A percentile compares a stretch with the other conserved stretches of the same genome.
Conservation (phyloP, 176 grass and related monocot species). For the Thinopyrum elongatum region DNA sequence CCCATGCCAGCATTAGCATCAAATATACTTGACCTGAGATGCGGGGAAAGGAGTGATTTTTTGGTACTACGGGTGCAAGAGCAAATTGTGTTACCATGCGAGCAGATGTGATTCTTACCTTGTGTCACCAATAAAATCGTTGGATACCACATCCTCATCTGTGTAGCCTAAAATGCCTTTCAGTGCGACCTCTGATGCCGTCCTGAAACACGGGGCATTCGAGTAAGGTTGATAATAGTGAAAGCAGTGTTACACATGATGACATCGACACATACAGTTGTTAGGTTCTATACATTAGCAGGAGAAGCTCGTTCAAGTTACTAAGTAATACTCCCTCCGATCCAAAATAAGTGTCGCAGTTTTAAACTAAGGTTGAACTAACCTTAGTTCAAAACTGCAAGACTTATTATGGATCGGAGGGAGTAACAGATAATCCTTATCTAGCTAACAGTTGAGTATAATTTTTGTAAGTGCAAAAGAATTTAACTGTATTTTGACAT, state of each 20-base stretch:
- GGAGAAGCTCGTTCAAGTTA: conserved; percentile 1
- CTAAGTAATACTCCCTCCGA: background rate
- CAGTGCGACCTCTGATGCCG: conserved; percentile 73
- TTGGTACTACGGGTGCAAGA: background rate
- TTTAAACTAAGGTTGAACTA: too few species aligned
- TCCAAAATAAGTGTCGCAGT: too few species aligned
- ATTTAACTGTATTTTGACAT: background rate
- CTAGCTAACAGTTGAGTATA: background rate
- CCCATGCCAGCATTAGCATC: conserved; percentile 99
- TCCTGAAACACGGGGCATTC: conserved; percentile 43
- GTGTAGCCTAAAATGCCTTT: conserved; percentile 98
- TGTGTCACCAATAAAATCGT: conserved; percentile 87
- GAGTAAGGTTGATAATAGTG: background rate
- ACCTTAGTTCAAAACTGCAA: too few species aligned
- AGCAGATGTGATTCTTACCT: conserved; percentile 46
- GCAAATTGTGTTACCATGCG: background rate
- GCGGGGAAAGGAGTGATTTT: background rate
- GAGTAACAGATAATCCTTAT: too few species aligned
- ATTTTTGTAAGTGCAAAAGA: background rate
- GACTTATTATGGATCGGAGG: too few species aligned
- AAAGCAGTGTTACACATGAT: background rate
- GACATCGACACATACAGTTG: background rate
- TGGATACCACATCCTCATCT: conserved; percentile 95
- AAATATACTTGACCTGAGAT: conserved; percentile 92
- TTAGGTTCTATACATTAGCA: background rate